Conservation (phyloP, 2,329 filamentous ascomycete species). For the Phaeomoniella chlamydospora region DNA sequence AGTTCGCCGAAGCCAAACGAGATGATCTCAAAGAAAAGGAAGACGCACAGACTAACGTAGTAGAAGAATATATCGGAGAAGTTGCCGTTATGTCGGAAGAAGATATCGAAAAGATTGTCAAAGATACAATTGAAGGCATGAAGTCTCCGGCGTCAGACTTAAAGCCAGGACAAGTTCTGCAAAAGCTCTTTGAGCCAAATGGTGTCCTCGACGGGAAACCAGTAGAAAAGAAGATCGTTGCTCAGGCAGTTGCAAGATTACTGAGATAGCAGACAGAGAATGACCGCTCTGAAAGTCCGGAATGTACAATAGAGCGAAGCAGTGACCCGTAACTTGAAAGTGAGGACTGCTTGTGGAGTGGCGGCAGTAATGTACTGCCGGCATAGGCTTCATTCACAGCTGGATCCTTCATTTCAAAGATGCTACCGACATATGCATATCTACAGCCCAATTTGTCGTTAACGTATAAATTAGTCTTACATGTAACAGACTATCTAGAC, state of each 20-base stretch:
- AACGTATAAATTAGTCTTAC: no score
- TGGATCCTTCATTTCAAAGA: no score
- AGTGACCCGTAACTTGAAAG: no score
- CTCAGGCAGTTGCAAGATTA: background rate
- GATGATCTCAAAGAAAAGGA: slow-evolving; percentile 30
- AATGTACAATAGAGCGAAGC: no score
- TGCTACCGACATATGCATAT: no score
- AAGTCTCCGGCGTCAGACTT: background rate
- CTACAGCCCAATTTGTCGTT: no score
- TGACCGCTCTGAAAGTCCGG: no score
- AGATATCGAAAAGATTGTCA: slow-evolving; percentile 22
- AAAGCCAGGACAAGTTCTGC: background rate
- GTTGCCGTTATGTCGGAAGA: slow-evolving; percentile 25
- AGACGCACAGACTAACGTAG: slow-evolving; percentile 24
- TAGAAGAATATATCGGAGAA: slow-evolving; percentile 28
- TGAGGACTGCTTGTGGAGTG: no score
- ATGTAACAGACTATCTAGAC: no score
- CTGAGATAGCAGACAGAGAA: no score
- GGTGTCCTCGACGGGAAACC: background rate
- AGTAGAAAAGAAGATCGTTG: background rate
- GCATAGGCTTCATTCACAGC: no score
- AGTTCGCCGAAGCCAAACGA: slow-evolving; percentile 25
- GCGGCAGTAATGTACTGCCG: no score
- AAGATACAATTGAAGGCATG: slow-evolving; percentile 6
- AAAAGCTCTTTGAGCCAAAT: background rate